phyloP scores from a whole-genome alignment of 1,284 basidiomycete species.

The Malassezia pachydermatis region DNA sequence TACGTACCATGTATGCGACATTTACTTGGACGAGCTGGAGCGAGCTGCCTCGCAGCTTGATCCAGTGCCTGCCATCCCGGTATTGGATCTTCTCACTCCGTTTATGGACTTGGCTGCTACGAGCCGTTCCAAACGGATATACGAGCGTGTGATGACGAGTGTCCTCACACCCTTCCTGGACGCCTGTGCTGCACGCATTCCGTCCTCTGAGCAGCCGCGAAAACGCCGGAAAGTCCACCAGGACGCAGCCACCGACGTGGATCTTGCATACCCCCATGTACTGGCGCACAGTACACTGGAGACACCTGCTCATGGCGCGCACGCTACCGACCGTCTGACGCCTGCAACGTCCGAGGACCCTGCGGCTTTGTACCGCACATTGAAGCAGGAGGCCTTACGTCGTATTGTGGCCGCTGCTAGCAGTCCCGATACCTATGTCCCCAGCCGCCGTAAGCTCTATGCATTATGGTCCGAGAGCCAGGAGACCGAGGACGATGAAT shows the following conservation, averaged over 20 bases:
- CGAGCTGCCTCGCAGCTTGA: conserved; percentile 51
- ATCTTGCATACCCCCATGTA: background rate
- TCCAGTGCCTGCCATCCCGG: conserved; percentile 50
- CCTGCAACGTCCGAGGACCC: conserved; percentile 5
- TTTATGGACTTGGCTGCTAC: conserved; percentile 62
- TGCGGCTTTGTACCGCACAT: background rate
- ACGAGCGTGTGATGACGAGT: conserved; percentile 59
- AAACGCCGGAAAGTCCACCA: conserved; percentile 14
- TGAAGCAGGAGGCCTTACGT: conserved; percentile 54
- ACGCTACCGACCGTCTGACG: no score
- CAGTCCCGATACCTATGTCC: conserved; percentile 61
- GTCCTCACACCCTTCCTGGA: conserved; percentile 58
- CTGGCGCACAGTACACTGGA: background rate
- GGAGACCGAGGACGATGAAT: conserved; percentile 47
- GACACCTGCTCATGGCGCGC: no score
- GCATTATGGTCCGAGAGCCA: conserved; percentile 60
- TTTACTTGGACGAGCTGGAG: conserved; percentile 82
- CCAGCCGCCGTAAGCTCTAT: conserved; percentile 72
- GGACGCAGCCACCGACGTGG: conserved; percentile 5
- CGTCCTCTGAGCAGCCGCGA: background rate
- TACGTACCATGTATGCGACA: conserved; percentile 67
- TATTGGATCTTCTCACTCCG: conserved; percentile 58
- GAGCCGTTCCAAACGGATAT: conserved; percentile 57
- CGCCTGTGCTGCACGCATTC: conserved; percentile 8
- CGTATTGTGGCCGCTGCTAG: conserved; percentile 57